Conservation (phyloP, 2,329 filamentous ascomycete genomes). For the Penicillium sp. region DNA sequence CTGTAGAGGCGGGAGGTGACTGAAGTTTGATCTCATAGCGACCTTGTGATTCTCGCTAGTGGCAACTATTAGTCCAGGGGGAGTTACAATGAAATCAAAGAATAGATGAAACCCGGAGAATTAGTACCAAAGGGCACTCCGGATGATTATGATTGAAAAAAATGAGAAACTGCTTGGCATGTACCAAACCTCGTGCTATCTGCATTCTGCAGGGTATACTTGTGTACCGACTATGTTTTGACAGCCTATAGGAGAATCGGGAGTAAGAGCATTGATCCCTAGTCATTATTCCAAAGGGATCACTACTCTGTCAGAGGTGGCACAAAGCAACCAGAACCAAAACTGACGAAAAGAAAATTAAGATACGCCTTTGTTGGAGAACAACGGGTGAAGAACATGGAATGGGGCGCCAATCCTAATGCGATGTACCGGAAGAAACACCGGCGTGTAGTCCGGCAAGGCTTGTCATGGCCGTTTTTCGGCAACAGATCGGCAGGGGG, state of each 20-base stretch:
- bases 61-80: neutral
- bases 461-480: slow-evolving; percentile 11
- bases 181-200: neutral
- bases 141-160: neutral
- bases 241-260: slow-evolving; percentile 3
- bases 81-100: neutral
- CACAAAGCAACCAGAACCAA: neutral
- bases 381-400: neutral
- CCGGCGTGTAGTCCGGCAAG: slow-evolving; percentile 17
- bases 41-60: neutral
- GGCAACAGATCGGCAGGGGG: slow-evolving; percentile 8
- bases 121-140: neutral
- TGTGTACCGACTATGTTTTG: neutral
- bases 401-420: slow-evolving; percentile 1
- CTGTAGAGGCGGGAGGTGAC: neutral
- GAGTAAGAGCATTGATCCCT: neutral
- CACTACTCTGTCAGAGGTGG: neutral
- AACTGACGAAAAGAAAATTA: neutral
- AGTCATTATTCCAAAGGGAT: neutral
- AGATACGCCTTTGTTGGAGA: neutral
- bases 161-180: neutral
- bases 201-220: neutral
- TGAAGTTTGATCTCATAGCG: slow-evolving; percentile 8
- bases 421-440: slow-evolving; percentile 1
- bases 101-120: neutral